Conservation (phyloP, 805 yeast genomes). For the Metschnikowia peoriensis region DNA sequence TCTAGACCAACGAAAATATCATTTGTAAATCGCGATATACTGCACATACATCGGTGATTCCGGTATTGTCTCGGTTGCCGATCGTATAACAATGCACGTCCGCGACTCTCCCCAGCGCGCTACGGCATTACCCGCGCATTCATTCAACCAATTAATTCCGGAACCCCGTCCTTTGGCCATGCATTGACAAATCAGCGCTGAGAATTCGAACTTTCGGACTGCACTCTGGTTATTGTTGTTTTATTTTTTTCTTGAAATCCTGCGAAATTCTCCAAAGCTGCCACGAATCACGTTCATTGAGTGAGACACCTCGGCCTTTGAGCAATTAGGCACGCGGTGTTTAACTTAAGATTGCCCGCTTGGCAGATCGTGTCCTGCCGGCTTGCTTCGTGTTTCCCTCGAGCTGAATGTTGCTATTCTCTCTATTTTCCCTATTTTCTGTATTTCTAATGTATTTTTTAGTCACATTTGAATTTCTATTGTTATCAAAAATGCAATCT, state of each 20-base stretch:
- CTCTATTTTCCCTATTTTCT: no score
- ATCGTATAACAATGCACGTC: constrained; percentile 6
- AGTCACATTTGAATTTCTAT: no score
- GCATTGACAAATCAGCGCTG: not conserved
- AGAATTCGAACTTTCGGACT: not conserved
- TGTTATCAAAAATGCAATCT: no score
- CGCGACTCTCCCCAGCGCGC: not conserved
- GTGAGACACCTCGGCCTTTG: not conserved
- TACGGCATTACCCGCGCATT: not conserved
- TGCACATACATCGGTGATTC: not conserved
- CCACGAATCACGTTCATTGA: not conserved
- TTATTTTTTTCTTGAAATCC: not conserved
- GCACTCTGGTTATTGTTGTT: not conserved
- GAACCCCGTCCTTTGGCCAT: not conserved
- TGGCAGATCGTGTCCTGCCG: no score
- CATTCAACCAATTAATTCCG: not conserved
- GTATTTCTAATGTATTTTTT: no score
- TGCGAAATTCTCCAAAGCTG: not conserved
- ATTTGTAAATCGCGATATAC: not conserved
- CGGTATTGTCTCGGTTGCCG: not conserved
- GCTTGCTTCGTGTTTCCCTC: no score
- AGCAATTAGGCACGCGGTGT: not conserved
- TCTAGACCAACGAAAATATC: constrained; percentile 4
- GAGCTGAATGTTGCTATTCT: no score
- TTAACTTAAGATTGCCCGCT: not conserved